Evolutionary conservation across 495 filamentous ascomycete genomes (phyloP), one percentile per base, ranked within the genome.

Genomic region (Opeltia flavorubescens): DNA sequence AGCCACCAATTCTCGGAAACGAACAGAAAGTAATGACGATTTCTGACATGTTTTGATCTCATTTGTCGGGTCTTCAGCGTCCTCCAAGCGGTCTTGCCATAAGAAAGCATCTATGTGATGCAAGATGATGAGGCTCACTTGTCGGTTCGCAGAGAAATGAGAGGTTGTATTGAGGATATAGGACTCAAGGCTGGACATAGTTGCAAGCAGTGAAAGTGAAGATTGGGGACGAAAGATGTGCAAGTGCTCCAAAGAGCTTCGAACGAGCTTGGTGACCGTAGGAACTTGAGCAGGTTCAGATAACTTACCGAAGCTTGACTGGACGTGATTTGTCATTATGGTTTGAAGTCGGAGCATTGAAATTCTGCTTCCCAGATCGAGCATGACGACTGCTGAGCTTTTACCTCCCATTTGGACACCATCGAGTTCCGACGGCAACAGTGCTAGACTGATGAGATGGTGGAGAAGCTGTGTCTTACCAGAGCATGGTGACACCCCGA

Each of bases 341-440:
- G 58, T 47, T 0, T 55, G 64, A 0, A 91, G 67, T 9, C 78
- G 70, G 12, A 70, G 58, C 9, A 77, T 66, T 26, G 80, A 74
- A 50, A 94, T 87, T 0, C 72, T 71, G 33, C 70, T 68, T 35
- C 85, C 79, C 0, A 78, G 67, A 53, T 94, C 88, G 21, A 94
- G 55, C 25, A 88, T 64, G 3, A 82, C 69, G 2, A 89, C 70
- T 2, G 83, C 70, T 15, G 75, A 72, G 21, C 63, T 59, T 25
- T 72, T 68, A n/a, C 76, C 78, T 25, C 9, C 18, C 13, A 26
- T 0, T 3, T 4, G 17, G 21, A 25, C 5, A 3, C 25, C 13
- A 7, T 25, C 20, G 28, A 55, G 47, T 3, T 72, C 42, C 4
- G 45, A 18, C 1, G 81, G 72, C 7, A 91, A 64, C 11, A 84